Percentiles rank a stretch among this genome's conserved stretches.
phyloP scores from a whole-genome alignment of 1,139 yeast species.

The Sugiyamaella castrensis region DNA sequence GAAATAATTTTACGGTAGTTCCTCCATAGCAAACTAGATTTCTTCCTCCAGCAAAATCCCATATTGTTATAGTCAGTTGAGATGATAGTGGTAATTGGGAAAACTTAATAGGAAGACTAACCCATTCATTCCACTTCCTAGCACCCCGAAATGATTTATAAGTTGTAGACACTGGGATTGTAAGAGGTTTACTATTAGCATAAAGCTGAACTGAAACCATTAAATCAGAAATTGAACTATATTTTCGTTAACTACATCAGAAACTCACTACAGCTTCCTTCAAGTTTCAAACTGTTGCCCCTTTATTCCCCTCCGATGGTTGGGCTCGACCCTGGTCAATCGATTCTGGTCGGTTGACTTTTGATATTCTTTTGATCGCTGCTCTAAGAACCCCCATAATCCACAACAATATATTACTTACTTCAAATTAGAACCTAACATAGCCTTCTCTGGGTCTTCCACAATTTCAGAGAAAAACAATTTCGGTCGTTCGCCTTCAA shows the following conservation, averaged over 20 bases:
- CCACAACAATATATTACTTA: slow-evolving; percentile 5
- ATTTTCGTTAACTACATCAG: slow-evolving; percentile 14
- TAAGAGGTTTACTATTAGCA: slow-evolving; percentile 59
- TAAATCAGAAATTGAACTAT: slow-evolving; percentile 53
- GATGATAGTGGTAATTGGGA: slow-evolving; percentile 65
- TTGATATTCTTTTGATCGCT: too few species aligned
- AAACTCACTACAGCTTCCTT: background rate
- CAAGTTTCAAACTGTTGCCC: background rate
- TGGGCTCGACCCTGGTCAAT: too few species aligned
- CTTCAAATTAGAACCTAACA: slow-evolving; percentile 24
- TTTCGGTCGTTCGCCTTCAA: slow-evolving; percentile 50
- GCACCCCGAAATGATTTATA: slow-evolving; percentile 55
- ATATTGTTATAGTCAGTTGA: slow-evolving; percentile 57
- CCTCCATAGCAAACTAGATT: slow-evolving; percentile 54
- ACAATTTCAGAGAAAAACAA: slow-evolving; percentile 54
- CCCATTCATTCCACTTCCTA: slow-evolving; percentile 56
- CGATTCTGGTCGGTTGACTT: too few species aligned
- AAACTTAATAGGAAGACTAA: slow-evolving; percentile 66
- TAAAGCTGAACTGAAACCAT: slow-evolving; percentile 60
- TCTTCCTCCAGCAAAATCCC: slow-evolving; percentile 59
- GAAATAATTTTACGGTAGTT: slow-evolving; percentile 60
- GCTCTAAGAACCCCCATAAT: too few species aligned
- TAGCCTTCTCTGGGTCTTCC: slow-evolving; percentile 45
- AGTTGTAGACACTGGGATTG: slow-evolving; percentile 65
- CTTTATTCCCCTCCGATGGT: too few species aligned